phyloP scores from a whole-genome alignment of 352 stramenopile species.

The Pythium brachiatum region DNA sequence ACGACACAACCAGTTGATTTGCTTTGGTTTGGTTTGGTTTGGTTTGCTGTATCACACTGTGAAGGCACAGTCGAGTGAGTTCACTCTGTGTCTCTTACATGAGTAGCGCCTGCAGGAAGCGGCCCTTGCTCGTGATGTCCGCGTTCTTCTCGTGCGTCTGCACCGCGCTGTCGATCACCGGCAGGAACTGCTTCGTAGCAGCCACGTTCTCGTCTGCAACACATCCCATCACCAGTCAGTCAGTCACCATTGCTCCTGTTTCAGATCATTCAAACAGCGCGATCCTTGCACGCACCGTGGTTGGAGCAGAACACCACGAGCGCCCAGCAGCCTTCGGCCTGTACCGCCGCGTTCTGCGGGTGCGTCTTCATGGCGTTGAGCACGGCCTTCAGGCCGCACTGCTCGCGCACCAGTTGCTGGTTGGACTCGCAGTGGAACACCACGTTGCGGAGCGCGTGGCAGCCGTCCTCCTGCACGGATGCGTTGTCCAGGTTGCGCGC shows the following conservation, averaged over 20 bases:
- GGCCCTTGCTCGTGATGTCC: constrained; percentile 66
- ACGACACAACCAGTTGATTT: not conserved
- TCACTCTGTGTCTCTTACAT: constrained; percentile 27
- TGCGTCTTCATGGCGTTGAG: constrained; percentile 63
- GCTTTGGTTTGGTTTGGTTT: not conserved
- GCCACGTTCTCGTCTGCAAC: constrained; percentile 56
- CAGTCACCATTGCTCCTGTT: no score
- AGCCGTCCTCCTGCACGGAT: constrained; percentile 65
- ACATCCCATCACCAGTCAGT: no score
- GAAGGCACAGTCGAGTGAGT: no score
- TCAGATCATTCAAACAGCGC: no score
- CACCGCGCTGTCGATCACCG: constrained; percentile 47
- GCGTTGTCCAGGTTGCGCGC: constrained; percentile 58
- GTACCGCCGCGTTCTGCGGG: constrained; percentile 57
- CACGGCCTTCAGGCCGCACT: constrained; percentile 64
- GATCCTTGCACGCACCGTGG: constrained; percentile 58
- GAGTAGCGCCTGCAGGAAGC: constrained; percentile 63
- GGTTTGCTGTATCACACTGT: no score
- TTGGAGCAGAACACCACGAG: constrained; percentile 83
- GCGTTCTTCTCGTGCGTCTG: constrained; percentile 42
- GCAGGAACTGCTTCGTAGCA: constrained; percentile 41
- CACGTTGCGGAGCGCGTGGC: constrained; percentile 73
- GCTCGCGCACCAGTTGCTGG: constrained; percentile 48
- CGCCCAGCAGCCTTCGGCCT: constrained; percentile 70
- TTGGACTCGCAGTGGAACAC: constrained; percentile 74